Percentiles rank a stretch among this genome's conserved stretches.
These are phyloP conservation scores for Serendipita sp. DNA, from an alignment of 768 basidiomycete genomes.

Conservation along the genomic window DNA sequence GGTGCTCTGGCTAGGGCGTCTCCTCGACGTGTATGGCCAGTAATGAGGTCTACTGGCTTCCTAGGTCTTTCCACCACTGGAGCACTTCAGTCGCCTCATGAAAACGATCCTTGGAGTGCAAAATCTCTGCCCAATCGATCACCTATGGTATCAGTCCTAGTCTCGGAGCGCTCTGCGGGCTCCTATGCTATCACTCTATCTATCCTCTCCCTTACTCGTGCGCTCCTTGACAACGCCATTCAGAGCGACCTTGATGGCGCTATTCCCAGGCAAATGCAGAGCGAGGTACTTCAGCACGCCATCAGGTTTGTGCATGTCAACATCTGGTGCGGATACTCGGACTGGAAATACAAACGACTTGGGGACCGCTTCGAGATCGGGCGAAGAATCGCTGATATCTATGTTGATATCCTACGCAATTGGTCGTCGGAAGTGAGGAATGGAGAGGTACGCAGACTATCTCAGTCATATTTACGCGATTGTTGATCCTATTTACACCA, in stretches of 20 bases:
- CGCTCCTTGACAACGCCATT: conserved; percentile 59
- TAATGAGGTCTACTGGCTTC: conserved; percentile 60
- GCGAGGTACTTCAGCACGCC: conserved; percentile 63
- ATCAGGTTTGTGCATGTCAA: conserved; percentile 67
- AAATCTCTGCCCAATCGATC: conserved; percentile 18
- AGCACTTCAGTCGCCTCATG: no score
- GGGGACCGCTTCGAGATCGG: conserved; percentile 78
- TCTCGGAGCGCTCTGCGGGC: conserved; percentile 53
- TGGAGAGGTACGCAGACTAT: background rate
- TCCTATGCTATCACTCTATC: conserved; percentile 72
- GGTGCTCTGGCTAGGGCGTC: conserved; percentile 42
- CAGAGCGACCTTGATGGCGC: conserved; percentile 26
- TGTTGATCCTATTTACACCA: background rate
- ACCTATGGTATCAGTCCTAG: conserved; percentile 43
- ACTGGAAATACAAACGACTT: conserved; percentile 75
- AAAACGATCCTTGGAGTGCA: background rate
- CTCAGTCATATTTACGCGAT: conserved; percentile 13
- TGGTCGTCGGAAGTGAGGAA: conserved; percentile 16
- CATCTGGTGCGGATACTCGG: conserved; percentile 72
- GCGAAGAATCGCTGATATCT: conserved; percentile 47
- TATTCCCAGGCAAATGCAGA: conserved; percentile 25
- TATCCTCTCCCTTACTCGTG: conserved; percentile 58
- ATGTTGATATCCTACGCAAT: conserved; percentile 47
- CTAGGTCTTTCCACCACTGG: no score
- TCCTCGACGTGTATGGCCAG: conserved; percentile 79